Conservation (phyloP, 2,329 filamentous ascomycete genomes). For the Ramichloridium luteum region DNA sequence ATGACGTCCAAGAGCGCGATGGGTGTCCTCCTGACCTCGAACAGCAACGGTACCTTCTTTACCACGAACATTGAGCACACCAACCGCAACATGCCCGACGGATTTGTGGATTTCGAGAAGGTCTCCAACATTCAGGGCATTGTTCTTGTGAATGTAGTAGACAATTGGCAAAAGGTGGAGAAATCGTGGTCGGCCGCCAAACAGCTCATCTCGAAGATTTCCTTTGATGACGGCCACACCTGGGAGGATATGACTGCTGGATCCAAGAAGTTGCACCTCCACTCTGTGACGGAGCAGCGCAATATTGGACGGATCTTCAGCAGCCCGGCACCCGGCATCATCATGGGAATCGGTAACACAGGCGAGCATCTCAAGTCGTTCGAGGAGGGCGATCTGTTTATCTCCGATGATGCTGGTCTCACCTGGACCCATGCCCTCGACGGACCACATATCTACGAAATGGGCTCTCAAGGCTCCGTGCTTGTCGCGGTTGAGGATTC, state of each 20-base stretch:
- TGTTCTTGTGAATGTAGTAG: slow-evolving; percentile 76
- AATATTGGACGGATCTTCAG: slow-evolving; percentile 85
- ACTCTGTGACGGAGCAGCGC: slow-evolving; percentile 75
- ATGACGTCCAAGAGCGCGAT: slow-evolving; percentile 57
- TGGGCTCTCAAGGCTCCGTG: slow-evolving; percentile 84
- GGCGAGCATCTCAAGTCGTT: slow-evolving; percentile 62
- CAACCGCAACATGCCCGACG: slow-evolving; percentile 63
- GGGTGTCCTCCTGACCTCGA: slow-evolving; percentile 86
- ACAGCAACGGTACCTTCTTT: slow-evolving; percentile 95
- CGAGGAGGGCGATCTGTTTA: slow-evolving; percentile 63
- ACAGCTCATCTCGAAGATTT: slow-evolving; percentile 68
- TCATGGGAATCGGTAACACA: slow-evolving; percentile 89
- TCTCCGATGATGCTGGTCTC: slow-evolving; percentile 82
- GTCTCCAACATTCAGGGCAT: slow-evolving; percentile 84
- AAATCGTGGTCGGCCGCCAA: slow-evolving; percentile 44
- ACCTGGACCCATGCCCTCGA: slow-evolving; percentile 67
- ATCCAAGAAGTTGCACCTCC: slow-evolving; percentile 63
- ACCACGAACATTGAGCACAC: slow-evolving; percentile 84
- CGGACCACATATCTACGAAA: slow-evolving; percentile 88
- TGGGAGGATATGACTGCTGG: slow-evolving; percentile 61
- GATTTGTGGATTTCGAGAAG: slow-evolving; percentile 90
- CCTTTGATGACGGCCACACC: slow-evolving; percentile 86
- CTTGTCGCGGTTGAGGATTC: slow-evolving; percentile 69
- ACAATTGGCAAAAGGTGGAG: slow-evolving; percentile 69
- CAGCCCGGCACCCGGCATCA: slow-evolving; percentile 79